Evolutionary conservation across 495 filamentous ascomycete species (phyloP).

Genomic region (Antarctomyces pellizariae): DNA sequence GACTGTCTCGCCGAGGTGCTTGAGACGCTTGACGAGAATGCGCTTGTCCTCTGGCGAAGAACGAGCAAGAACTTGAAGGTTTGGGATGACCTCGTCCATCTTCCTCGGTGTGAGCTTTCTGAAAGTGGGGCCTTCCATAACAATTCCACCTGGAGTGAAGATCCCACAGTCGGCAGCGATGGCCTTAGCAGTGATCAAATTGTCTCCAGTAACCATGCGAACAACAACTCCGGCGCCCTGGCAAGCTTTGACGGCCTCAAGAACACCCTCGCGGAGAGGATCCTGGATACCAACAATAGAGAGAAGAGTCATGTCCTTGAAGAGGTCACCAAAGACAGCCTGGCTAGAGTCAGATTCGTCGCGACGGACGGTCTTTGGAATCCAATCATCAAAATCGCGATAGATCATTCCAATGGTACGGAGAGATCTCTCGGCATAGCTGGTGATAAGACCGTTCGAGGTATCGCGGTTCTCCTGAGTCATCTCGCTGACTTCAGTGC

Average conservation of each 20-base stretch:
- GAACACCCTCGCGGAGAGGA: slow-evolving; percentile 60
- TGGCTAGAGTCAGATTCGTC: slow-evolving; percentile 44
- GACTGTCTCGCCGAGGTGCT: slow-evolving; percentile 71
- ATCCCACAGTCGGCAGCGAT: slow-evolving; percentile 75
- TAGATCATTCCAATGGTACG: slow-evolving; percentile 75
- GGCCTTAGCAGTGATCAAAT: slow-evolving; percentile 55
- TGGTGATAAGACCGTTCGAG: slow-evolving; percentile 41
- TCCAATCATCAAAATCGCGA: slow-evolving; percentile 77
- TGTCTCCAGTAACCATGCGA: slow-evolving; percentile 84
- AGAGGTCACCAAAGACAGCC: slow-evolving; percentile 57
- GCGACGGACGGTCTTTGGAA: slow-evolving; percentile 40
- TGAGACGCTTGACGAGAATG: slow-evolving; percentile 53
- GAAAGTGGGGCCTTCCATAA: slow-evolving; percentile 73
- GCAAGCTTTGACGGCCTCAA: slow-evolving; percentile 48
- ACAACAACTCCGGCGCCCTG: slow-evolving; percentile 60
- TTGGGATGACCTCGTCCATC: slow-evolving; percentile 50
- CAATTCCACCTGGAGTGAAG: slow-evolving; percentile 41
- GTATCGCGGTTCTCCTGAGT: slow-evolving; percentile 32
- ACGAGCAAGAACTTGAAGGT: slow-evolving; percentile 61
- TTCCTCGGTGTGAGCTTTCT: slow-evolving; percentile 45
- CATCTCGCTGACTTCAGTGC: slow-evolving; percentile 28
- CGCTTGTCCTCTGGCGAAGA: slow-evolving; percentile 80
- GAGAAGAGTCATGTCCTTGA: slow-evolving; percentile 53
- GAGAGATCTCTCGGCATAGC: slow-evolving; percentile 61
- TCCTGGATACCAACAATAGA: slow-evolving; percentile 76